Percentiles rank a stretch among this genome's conserved stretches.
Evolutionary conservation across 768 basidiomycete genomes (phyloP).

Genomic region (Mycena galopus): DNA sequence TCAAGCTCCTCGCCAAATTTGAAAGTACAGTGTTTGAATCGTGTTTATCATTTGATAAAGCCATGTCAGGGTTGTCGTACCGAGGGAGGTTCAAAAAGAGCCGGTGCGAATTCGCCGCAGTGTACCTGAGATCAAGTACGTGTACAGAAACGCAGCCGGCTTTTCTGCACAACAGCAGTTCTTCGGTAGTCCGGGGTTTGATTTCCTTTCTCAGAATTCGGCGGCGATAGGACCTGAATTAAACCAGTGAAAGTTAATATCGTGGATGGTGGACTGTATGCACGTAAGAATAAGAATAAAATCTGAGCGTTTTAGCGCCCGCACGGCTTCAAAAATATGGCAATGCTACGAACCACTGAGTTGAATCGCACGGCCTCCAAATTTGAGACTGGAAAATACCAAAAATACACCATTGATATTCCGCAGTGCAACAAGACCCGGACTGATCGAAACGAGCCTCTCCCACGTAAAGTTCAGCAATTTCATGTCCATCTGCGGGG

Average conservation of each 20-base stretch:
- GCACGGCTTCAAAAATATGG: no score
- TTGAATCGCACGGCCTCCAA: no score
- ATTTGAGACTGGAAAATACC: no score
- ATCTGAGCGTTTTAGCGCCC: no score
- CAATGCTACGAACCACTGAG: no score
- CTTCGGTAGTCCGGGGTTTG: neutral
- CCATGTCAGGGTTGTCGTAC: neutral
- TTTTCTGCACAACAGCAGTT: neutral
- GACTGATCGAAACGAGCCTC: no score
- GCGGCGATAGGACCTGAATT: neutral
- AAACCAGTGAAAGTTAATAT: neutral
- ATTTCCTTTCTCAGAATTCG: neutral
- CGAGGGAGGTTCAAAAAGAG: neutral
- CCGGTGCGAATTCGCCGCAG: neutral
- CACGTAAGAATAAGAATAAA: no score
- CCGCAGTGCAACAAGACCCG: no score
- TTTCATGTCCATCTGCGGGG: no score
- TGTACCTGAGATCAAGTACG: neutral
- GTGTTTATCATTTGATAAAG: neutral
- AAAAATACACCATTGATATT: no score
- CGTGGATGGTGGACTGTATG: neutral
- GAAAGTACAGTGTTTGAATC: neutral
- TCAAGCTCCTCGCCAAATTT: neutral
- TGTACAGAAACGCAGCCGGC: neutral
- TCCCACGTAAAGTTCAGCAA: no score